These are phyloP conservation scores for Pulveroboletus sp. DNA, from an alignment of 1,284 basidiomycete genomes.

Conservation along the genomic window DNA sequence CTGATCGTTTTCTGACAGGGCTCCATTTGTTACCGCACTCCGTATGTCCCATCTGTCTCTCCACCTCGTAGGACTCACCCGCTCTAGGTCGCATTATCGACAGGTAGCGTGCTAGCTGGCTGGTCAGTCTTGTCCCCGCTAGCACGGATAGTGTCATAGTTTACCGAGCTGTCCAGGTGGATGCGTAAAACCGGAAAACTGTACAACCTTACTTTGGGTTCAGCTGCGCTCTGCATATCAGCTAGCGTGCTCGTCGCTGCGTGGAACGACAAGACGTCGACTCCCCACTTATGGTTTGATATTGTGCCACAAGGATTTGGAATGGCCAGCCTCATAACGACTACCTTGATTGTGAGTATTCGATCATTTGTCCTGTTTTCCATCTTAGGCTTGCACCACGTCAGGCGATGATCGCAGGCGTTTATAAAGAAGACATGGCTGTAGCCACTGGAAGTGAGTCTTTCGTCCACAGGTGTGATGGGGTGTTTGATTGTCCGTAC, in stretches of 20 bases:
- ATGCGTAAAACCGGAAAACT: slow-evolving; percentile 84
- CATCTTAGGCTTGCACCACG: slow-evolving; percentile 11
- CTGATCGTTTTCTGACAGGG: slow-evolving; percentile 43
- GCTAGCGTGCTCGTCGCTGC: slow-evolving; percentile 57
- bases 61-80: slow-evolving; percentile 7
- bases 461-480: slow-evolving; percentile 1
- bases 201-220: slow-evolving; percentile 68
- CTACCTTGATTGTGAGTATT: slow-evolving; percentile 69
- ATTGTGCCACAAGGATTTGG: slow-evolving; percentile 80
- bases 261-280: slow-evolving; percentile 65
- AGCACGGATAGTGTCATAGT: not conserved
- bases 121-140: slow-evolving; percentile 52
- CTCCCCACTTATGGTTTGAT: slow-evolving; percentile 74
- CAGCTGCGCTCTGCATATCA: slow-evolving; percentile 53
- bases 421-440: slow-evolving; percentile 80
- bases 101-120: slow-evolving; percentile 82
- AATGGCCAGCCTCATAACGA: slow-evolving; percentile 82
- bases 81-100: slow-evolving; percentile 67
- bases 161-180: slow-evolving; percentile 50
- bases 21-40: slow-evolving; percentile 88
- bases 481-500: slow-evolving; percentile 2
- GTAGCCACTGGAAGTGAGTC: slow-evolving; percentile 84
- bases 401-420: slow-evolving; percentile 84
- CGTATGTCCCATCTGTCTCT: slow-evolving; percentile 44
- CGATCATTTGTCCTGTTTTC: slow-evolving; percentile 3